Evolutionary conservation across 176 grass and related monocot species (phyloP).

Genomic region (Pontederia paniculata): DNA sequence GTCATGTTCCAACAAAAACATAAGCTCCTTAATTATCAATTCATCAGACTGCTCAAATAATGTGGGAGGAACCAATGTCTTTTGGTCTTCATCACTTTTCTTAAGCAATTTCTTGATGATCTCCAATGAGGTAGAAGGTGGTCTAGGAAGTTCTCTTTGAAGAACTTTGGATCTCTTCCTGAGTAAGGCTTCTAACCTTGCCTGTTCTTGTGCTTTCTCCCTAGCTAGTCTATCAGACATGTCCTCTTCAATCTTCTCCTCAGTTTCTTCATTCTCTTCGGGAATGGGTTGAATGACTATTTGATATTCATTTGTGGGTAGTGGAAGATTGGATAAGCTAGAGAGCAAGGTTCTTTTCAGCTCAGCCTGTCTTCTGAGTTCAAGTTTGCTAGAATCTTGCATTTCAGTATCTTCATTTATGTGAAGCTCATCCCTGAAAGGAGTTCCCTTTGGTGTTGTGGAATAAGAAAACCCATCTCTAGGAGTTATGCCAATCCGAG

Average conservation of each 20-base stretch:
- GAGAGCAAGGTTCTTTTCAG: constrained; percentile 47
- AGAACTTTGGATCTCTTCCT: constrained; percentile 94
- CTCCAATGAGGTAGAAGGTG: constrained; percentile 52
- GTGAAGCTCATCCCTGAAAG: constrained; percentile 66
- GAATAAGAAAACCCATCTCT: constrained; percentile 57
- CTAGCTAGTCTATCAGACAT: constrained; percentile 69
- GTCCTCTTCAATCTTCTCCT: constrained; percentile 81
- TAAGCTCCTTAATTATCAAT: constrained; percentile 61
- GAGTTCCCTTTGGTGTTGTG: constrained; percentile 59
- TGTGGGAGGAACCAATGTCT: constrained; percentile 76
- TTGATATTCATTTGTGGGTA: constrained; percentile 85
- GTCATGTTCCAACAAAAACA: constrained; percentile 65
- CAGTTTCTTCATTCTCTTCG: constrained; percentile 48
- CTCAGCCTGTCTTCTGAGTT: constrained; percentile 58
- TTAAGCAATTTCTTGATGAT: constrained; percentile 58
- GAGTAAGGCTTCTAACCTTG: constrained; percentile 56
- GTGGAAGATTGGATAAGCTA: constrained; percentile 56
- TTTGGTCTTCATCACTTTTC: constrained; percentile 62
- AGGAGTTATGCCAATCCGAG: constrained; percentile 70
- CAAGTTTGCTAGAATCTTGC: constrained; percentile 48
- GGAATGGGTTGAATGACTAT: constrained; percentile 64
- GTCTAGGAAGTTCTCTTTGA: constrained; percentile 78
- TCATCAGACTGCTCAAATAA: constrained; percentile 79
- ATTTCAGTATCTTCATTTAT: constrained; percentile 81
- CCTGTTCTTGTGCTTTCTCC: constrained; percentile 62